These are phyloP conservation scores for Cutaneotrichosporon dermatis DNA, from an alignment of 1,284 basidiomycete species.

Conservation along the genomic window DNA sequence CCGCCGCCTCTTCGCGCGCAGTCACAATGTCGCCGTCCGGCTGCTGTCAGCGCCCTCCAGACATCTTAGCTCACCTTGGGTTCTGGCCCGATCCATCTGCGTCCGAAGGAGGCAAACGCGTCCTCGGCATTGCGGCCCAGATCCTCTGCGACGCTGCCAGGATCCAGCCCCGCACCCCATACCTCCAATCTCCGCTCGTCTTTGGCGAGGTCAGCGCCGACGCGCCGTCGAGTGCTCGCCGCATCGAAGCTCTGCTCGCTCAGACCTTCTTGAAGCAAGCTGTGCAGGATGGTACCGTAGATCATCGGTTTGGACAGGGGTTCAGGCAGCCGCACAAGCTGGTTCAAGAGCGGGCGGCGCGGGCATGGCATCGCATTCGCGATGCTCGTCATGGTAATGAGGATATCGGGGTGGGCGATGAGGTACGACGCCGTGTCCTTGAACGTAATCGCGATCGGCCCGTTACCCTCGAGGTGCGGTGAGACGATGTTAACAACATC, in stretches of 20 bases:
- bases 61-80: neutral
- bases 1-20: conserved; percentile 25
- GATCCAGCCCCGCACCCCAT: conserved; percentile 44
- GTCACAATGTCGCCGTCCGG: conserved; percentile 7
- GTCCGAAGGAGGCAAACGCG: conserved; percentile 42
- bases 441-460: conserved; percentile 34
- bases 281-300: conserved; percentile 86
- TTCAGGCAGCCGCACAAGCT: conserved; percentile 57
- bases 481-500: conserved; percentile 71
- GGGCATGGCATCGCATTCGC: conserved; percentile 74
- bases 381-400: conserved; percentile 81
- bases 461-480: conserved; percentile 34
- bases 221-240: conserved; percentile 26
- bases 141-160: conserved; percentile 42
- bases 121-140: conserved; percentile 37
- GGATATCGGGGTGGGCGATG: conserved; percentile 81
- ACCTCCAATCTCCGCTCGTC: conserved; percentile 42
- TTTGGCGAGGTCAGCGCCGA: conserved; percentile 36
- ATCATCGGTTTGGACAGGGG: conserved; percentile 54
- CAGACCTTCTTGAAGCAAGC: conserved; percentile 77
- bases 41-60: too few species aligned
- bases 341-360: conserved; percentile 71
- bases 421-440: conserved; percentile 50
- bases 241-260: conserved; percentile 34
- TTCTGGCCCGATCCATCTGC: conserved; percentile 36